Evolutionary conservation across 768 basidiomycete species (phyloP), one percentile per base, ranked within the genome.

Genomic region (Podaxis carcinomalis): DNA sequence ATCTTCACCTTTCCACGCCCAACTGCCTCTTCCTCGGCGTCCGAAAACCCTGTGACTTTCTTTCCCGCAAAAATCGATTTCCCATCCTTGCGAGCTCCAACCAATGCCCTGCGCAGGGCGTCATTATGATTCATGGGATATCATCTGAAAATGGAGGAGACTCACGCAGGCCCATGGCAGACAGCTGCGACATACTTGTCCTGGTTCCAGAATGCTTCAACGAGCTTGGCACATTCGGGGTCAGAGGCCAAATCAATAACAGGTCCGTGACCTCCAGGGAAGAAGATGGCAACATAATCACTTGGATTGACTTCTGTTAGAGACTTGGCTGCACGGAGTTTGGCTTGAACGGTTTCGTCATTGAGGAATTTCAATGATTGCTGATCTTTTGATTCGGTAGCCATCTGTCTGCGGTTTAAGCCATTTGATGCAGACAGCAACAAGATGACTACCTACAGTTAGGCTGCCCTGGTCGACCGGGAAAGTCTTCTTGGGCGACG

Each of bases 211-310:
- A 92, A 88, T 85, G 73, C 23, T 80, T 58, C 80, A 27, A 81
- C 82, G 52, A 92, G 76, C 65, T 80, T 78, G 64, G 76, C 78
- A 69, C 88, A 88, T 46, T 74, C 70, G 2, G 78, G 70, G 70
- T 92, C 84, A 10, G 64, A 65, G 1, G 90, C 73, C 40, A 93
- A 79, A 71, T 93, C 91, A 49, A 93, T 76, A 39, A 87, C 82
- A 11, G 91, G 89, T 0, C 89, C 89, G 67, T 91, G 89, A 35
- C 92, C 90, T 44, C 91, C 92, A 58, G 89, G 80, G 68, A 90
- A 90, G 73, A 89, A 92, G 58, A 93, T 75, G 13, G 86, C 91
- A 56, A 81, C 85, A 68, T 90, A 93, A 65, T 89, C 84, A 32
- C 77, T 70, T 4, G 72, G 73, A 51, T 80, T 77, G 64, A 93